These are phyloP conservation scores for Alternaria panax DNA, from an alignment of 2,329 filamentous ascomycete genomes.

Conservation along the genomic window DNA sequence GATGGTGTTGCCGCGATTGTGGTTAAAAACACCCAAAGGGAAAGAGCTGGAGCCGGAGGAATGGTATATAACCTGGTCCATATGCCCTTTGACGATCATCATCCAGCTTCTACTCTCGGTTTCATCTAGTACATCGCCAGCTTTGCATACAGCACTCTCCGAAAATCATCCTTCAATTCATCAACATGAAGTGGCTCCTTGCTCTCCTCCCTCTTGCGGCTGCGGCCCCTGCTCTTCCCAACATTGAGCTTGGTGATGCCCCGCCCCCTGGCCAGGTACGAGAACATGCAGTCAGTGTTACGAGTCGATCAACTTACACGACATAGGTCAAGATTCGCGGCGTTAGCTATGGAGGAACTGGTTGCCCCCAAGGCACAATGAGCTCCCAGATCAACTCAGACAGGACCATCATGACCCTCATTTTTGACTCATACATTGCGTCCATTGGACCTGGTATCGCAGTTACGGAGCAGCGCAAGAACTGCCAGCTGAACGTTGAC, in stretches of 20 bases:
- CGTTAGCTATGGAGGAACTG: conserved; percentile 58
- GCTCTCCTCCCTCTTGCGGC: conserved; percentile 45
- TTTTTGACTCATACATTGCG: conserved; percentile 61
- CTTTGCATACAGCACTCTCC: conserved; percentile 22
- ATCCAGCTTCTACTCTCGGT: conserved; percentile 37
- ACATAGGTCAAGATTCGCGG: conserved; percentile 52
- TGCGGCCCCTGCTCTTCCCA: conserved; percentile 34
- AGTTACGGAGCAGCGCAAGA: conserved; percentile 58
- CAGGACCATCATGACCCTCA: conserved; percentile 58
- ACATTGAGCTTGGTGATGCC: conserved; percentile 33
- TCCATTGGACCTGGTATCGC: conserved; percentile 56
- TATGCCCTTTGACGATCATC: conserved; percentile 41
- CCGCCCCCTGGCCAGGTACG: conserved; percentile 42
- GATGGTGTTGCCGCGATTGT: conserved; percentile 23
- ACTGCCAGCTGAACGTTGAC: conserved; percentile 63
- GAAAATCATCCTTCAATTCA: conserved; percentile 21
- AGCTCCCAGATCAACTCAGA: conserved; percentile 54
- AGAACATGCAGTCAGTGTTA: not conserved
- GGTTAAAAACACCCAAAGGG: conserved; percentile 13
- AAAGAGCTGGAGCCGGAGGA: conserved; percentile 24
- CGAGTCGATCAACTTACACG: conserved; percentile 20
- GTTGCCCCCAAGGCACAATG: conserved; percentile 56
- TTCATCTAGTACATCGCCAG: conserved; percentile 26
- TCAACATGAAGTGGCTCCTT: conserved; percentile 50
- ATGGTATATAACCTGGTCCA: conserved; percentile 43